phyloP scores from a whole-genome alignment of 2,329 filamentous ascomycete genomes.

The Ophiostoma australiae region DNA sequence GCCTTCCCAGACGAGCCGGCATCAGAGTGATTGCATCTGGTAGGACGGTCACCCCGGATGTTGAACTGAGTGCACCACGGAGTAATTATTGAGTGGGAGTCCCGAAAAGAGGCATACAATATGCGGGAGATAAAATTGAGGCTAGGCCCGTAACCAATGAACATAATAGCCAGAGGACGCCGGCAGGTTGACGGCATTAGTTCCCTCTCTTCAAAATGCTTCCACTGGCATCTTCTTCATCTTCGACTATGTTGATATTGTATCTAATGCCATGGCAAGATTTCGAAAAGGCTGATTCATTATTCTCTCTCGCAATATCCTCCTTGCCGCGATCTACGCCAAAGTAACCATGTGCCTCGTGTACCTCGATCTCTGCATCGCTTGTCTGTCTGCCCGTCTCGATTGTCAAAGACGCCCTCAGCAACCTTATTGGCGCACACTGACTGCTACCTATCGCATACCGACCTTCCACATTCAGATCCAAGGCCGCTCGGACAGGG shows the following conservation, averaged over 20 bases:
- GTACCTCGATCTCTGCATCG: neutral
- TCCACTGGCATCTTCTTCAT: no score
- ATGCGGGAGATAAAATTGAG: neutral
- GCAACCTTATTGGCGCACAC: neutral
- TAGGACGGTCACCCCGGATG: no score
- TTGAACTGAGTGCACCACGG: no score
- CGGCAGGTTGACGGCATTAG: neutral
- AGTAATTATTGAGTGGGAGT: no score
- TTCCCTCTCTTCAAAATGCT: no score
- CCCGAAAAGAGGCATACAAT: no score
- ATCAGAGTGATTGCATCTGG: neutral
- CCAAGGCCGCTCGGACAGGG: neutral
- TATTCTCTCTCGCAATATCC: neutral
- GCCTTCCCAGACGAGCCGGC: neutral
- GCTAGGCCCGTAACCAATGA: neutral
- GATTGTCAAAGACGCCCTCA: neutral
- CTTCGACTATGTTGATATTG: no score
- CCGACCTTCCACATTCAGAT: slow-evolving; percentile 3
- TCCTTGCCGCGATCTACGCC: neutral
- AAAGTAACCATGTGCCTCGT: neutral
- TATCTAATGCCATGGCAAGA: no score
- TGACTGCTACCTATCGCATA: neutral
- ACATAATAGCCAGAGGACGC: neutral
- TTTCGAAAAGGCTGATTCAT: neutral
- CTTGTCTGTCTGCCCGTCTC: neutral